Percentiles rank a stretch among this genome's conserved stretches.
phyloP scores from a whole-genome alignment of 2,329 filamentous ascomycete genomes.

The Trichophyton mentagrophytes region DNA sequence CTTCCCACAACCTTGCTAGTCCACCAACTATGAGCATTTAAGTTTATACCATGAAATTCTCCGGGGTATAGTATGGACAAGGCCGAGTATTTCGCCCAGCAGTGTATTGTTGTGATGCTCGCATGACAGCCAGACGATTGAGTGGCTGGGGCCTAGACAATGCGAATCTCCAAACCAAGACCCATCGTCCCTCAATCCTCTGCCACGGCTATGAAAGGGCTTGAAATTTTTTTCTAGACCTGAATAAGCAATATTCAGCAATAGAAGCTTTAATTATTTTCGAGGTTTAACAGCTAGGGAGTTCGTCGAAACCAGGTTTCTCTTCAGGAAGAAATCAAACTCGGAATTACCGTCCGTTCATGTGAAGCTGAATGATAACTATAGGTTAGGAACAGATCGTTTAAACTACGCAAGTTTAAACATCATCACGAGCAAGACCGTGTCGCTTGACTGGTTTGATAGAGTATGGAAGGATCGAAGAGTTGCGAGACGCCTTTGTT shows the following conservation, averaged over 20 bases:
- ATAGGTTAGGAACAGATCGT: not conserved
- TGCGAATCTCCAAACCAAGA: not conserved
- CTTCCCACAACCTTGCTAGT: not conserved
- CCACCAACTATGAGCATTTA: not conserved
- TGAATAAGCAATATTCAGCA: not conserved
- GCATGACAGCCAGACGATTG: not conserved
- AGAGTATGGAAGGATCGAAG: not conserved
- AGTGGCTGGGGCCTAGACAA: not conserved
- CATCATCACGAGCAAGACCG: not conserved
- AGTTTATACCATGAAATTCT: not conserved
- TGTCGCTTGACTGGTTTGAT: not conserved
- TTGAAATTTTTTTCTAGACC: not conserved
- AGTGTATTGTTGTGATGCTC: too few relatives aligned
- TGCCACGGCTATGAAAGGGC: not conserved
- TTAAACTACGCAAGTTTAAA: not conserved
- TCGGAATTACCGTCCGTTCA: not conserved
- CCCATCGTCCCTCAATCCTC: not conserved
- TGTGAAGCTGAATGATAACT: not conserved
- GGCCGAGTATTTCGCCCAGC: too few relatives aligned
- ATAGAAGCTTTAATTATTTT: not conserved
- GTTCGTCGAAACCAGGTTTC: not conserved
- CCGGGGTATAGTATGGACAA: too few relatives aligned
- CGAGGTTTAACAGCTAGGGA: not conserved
- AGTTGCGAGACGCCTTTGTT: not conserved
- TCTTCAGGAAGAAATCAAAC: not conserved